phyloP scores from a whole-genome alignment of 108 stramenopile species.

The Parmales sp. region DNA sequence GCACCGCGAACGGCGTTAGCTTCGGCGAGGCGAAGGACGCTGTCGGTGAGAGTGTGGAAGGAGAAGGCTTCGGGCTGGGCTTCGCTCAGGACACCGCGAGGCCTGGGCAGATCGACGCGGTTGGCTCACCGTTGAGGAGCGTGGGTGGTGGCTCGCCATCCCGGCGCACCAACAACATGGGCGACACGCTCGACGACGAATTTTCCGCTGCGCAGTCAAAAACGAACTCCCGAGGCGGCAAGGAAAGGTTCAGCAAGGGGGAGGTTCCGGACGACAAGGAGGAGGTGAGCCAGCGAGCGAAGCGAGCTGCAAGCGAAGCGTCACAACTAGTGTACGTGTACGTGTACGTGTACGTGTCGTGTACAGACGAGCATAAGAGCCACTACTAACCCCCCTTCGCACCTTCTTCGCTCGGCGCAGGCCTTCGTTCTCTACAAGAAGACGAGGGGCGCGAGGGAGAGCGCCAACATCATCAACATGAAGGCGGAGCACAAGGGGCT shows the following conservation, averaged over 20 bases:
- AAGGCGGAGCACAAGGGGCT: slow-evolving; percentile 14
- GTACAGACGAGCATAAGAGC: background rate
- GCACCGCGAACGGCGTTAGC: background rate
- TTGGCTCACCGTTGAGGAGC: background rate
- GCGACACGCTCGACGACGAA: background rate
- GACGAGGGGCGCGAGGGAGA: background rate
- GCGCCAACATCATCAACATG: background rate
- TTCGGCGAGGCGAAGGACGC: background rate
- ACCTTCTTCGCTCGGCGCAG: too few species aligned
- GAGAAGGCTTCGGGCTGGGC: slow-evolving; percentile 19
- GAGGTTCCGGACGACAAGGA: slow-evolving; percentile 5
- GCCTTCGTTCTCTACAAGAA: slow-evolving; percentile 21
- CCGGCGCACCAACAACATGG: background rate
- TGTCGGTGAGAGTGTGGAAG: slow-evolving; percentile 15
- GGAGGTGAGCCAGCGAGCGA: background rate
- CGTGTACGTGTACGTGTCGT: background rate
- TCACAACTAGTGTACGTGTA: background rate
- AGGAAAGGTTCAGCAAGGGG: too few species aligned
- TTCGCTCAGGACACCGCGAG: slow-evolving; percentile 5
- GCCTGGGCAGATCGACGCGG: slow-evolving; percentile 1
- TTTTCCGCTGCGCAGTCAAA: too few species aligned
- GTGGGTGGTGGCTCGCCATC: background rate
- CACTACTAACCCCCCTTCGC: too few species aligned
- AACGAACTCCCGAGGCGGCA: background rate
- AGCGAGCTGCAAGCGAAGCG: too few species aligned